These are phyloP conservation scores for Vicia faba DNA, from an alignment of 306 rosid species.

Conservation along the genomic window DNA sequence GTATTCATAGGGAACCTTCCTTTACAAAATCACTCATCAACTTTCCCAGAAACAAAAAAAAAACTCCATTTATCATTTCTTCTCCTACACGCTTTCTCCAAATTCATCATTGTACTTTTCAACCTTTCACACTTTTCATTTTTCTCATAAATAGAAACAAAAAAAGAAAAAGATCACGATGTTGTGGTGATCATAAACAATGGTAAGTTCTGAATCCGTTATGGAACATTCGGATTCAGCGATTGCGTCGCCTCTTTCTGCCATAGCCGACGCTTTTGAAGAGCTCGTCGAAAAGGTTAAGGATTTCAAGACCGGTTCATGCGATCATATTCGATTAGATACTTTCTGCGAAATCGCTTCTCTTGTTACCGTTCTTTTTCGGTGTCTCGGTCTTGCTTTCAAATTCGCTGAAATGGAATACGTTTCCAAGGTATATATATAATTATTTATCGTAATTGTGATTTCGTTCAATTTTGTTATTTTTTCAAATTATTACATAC, in stretches of 20 bases:
- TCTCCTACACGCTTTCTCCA: neutral
- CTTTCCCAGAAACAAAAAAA: neutral
- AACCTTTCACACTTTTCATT: neutral
- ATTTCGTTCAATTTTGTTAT: too few species aligned
- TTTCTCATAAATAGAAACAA: neutral
- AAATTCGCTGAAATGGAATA: conserved; percentile 93
- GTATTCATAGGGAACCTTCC: conserved; percentile 36
- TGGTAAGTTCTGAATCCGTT: conserved; percentile 28
- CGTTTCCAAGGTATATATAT: conserved; percentile 64
- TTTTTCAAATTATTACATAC: too few species aligned
- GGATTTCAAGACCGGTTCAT: conserved; percentile 3
- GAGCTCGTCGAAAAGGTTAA: conserved; percentile 42
- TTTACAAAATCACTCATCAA: neutral
- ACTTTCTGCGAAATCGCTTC: conserved; percentile 66
- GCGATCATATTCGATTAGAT: conserved; percentile 48
- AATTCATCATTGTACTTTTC: neutral
- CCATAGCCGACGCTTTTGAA: conserved; percentile 78
- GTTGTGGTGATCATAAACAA: conserved; percentile 7
- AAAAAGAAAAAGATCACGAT: neutral
- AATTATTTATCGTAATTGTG: neutral
- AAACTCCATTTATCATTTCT: neutral
- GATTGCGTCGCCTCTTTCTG: conserved; percentile 55
- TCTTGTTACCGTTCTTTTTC: conserved; percentile 71
- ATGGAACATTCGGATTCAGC: conserved; percentile 31
- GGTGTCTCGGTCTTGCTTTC: conserved; percentile 87